phyloP scores from a whole-genome alignment of 805 yeast species.

The Saturnispora gosingensis region DNA sequence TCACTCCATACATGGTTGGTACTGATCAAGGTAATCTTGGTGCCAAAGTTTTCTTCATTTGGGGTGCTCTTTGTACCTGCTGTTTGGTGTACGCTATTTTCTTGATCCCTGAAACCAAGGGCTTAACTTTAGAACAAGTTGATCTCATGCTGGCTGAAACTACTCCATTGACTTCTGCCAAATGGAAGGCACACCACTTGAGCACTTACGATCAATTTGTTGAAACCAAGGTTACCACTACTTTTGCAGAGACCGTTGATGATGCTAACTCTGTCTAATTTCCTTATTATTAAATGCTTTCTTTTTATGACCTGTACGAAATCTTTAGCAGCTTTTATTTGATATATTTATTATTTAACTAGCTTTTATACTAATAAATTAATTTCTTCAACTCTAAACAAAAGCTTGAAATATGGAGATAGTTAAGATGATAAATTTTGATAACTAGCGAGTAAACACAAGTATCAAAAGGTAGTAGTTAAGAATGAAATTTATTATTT shows the following conservation, averaged over 20 bases:
- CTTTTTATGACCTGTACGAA: background rate
- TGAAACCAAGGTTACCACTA: conserved; percentile 1
- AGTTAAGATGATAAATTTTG: too few relatives aligned
- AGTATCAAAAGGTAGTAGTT: too few relatives aligned
- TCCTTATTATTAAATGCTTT: background rate
- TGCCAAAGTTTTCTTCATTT: conserved; percentile 59
- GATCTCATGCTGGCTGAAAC: conserved; percentile 36
- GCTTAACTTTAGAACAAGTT: conserved; percentile 74
- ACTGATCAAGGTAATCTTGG: conserved; percentile 53
- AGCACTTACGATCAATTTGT: conserved; percentile 14
- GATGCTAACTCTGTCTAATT: background rate
- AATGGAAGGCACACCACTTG: conserved; percentile 27
- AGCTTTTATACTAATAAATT: background rate
- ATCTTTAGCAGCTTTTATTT: background rate
- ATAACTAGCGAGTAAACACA: too few relatives aligned
- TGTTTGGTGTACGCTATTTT: conserved; percentile 62
- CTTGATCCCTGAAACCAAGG: conserved; percentile 71
- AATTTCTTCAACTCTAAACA: too few relatives aligned
- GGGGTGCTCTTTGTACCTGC: conserved; percentile 43
- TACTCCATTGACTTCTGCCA: conserved; percentile 27
- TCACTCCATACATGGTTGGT: conserved; percentile 66
- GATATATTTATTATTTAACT: background rate
- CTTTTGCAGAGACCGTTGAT: background rate
- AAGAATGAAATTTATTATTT: too few relatives aligned
- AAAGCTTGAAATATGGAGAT: too few relatives aligned